A percentile compares a stretch with the other conserved stretches of the same genome.
These are phyloP conservation scores for Evernia prunastri DNA, from an alignment of 495 filamentous ascomycete genomes.

Conservation along the genomic window DNA sequence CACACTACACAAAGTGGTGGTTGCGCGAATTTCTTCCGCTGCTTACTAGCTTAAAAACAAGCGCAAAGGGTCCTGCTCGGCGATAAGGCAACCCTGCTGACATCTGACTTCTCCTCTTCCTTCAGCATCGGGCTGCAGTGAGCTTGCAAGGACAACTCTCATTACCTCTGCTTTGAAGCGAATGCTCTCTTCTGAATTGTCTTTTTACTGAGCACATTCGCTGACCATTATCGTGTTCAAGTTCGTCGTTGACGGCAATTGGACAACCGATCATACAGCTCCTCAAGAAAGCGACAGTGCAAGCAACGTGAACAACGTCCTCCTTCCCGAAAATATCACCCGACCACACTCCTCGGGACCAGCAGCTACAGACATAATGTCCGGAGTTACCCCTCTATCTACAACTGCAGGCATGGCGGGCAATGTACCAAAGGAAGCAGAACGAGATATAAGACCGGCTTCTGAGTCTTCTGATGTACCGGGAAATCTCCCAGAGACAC, in stretches of 20 bases:
- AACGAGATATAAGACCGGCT: slow-evolving; percentile 24
- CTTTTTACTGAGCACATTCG: not conserved
- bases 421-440: slow-evolving; percentile 56
- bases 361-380: slow-evolving; percentile 48
- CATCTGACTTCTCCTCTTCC: not conserved
- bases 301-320: slow-evolving; percentile 83
- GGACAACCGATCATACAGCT: slow-evolving; percentile 71
- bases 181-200: not conserved
- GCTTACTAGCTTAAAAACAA: slow-evolving; percentile 12
- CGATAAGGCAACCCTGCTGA: slow-evolving; percentile 14
- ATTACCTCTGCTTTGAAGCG: not conserved
- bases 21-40: slow-evolving; percentile 13
- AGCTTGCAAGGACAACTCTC: not conserved
- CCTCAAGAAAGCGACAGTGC: slow-evolving; percentile 71
- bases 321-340: slow-evolving; percentile 65
- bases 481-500: slow-evolving; percentile 76
- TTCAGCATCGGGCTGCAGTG: not conserved
- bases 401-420: slow-evolving; percentile 67
- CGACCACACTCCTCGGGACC: slow-evolving; percentile 32
- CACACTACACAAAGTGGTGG: not conserved
- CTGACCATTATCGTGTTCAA: slow-evolving; percentile 31
- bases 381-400: slow-evolving; percentile 63
- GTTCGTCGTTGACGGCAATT: slow-evolving; percentile 89
- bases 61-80: slow-evolving; percentile 14
- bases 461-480: slow-evolving; percentile 46